Base-by-base conservation (phyloP, 2,329 filamentous ascomycete species). In the Monilinia polystroma region DNA sequence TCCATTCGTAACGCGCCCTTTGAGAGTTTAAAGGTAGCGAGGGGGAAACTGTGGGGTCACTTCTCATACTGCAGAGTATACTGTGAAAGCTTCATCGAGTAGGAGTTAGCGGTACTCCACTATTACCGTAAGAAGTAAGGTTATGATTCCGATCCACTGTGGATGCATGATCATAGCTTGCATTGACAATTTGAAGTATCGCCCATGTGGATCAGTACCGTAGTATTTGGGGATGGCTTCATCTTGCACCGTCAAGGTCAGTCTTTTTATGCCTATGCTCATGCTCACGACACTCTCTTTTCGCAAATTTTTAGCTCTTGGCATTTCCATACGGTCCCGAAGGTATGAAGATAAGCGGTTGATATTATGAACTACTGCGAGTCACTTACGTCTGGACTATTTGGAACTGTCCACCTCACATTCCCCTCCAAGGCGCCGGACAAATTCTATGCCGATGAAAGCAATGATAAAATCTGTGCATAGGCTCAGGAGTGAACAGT, bases 141-240 rank as follows among this genome's bases (percentile, higher is more conserved):
- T 7, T 47, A 47, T 47, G 38, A 7, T 45, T 45, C 38, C 55
- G 16, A 49, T 60, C 6, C 4, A 49, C 14, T 60, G 43, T 49
- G 43, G 57, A 60, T 60, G 38, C 29, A 59, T 32, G 57, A 49
- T 51, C 43, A 38, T 57, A 57, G 26, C n/a, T 20, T 49, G 47
- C 20, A 23, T 57, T 10, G 14, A 8, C 11, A 58, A 43, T 26
- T n/a, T 10, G 35, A 51, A 51, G 49, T 14, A 16, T 56, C 54
- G 14, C 18, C 41, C 20, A 41, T 56, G 54, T 56, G 35, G 54
- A 20, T 56, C 35, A 16, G 32, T 56, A 43, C 54, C 8, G 32
- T 56, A 43, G 35, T 43, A 43, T n/a, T 20, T 43, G 54, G 38
- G 14, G 35, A 43, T 43, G 14, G 1, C 23, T 18, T 57, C 35